Evolutionary conservation across 768 basidiomycete species (phyloP).

Genomic region (Phylloporus scabripes): DNA sequence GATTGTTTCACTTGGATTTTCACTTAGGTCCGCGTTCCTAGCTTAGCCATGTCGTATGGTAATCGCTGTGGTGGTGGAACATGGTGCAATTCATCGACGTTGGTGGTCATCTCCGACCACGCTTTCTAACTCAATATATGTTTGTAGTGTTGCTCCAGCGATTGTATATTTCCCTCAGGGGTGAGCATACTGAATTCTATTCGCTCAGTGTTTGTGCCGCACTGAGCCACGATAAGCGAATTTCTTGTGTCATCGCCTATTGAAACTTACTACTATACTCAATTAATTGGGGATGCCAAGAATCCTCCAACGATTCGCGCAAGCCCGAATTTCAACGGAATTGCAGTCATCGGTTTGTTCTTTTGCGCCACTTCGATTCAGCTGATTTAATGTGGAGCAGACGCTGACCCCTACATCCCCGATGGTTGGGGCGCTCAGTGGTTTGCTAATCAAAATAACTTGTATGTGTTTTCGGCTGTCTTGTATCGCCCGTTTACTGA

Average conservation of each 20-base stretch:
- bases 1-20: not conserved
- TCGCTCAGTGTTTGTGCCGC: not conserved
- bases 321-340: slow-evolving; percentile 51
- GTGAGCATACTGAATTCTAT: slow-evolving; percentile 34
- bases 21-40: slow-evolving; percentile 22
- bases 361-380: slow-evolving; percentile 1
- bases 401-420: slow-evolving; percentile 68
- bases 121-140: slow-evolving; percentile 14
- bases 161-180: slow-evolving; percentile 71
- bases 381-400: slow-evolving; percentile 38
- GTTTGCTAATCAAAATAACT: slow-evolving; percentile 23
- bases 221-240: slow-evolving; percentile 43
- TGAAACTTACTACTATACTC: slow-evolving; percentile 69
- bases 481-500: slow-evolving; percentile 23
- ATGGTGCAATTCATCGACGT: slow-evolving; percentile 46
- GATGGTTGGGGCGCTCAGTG: slow-evolving; percentile 35
- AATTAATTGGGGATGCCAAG: slow-evolving; percentile 70
- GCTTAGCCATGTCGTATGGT: slow-evolving; percentile 58
- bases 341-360: slow-evolving; percentile 65
- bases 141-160: slow-evolving; percentile 44
- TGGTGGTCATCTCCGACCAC: not conserved
- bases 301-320: slow-evolving; percentile 64
- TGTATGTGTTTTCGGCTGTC: slow-evolving; percentile 6
- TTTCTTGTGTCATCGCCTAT: slow-evolving; percentile 51
- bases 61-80: slow-evolving; percentile 53